phyloP scores from a whole-genome alignment of 805 yeast species.

The Tetrapisispora phaffii region DNA sequence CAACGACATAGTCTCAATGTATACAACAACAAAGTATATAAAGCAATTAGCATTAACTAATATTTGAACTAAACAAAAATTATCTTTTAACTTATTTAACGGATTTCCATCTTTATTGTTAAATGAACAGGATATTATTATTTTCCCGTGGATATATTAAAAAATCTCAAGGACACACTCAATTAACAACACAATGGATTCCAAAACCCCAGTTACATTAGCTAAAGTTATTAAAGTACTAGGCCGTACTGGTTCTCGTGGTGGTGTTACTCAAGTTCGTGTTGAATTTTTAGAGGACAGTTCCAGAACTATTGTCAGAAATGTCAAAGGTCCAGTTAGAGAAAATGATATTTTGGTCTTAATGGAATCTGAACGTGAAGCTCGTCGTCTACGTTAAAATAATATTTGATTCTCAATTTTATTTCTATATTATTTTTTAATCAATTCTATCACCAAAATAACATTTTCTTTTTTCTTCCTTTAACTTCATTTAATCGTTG shows the following conservation, averaged over 20 bases:
- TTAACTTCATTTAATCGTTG: not conserved
- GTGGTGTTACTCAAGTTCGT: conserved; percentile 99
- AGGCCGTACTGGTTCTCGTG: conserved; percentile 99
- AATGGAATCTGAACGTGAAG: conserved; percentile 99
- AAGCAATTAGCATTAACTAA: no score
- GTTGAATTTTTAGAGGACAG: conserved; percentile 93
- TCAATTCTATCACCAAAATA: not conserved
- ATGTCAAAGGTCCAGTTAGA: conserved; percentile 96
- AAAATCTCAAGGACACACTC: not conserved
- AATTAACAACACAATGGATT: conserved; percentile 22
- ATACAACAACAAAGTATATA: no score
- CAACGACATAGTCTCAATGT: no score
- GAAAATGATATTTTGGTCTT: conserved; percentile 97
- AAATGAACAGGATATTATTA: no score
- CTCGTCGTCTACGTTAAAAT: conserved; percentile 76
- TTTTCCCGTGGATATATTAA: no score
- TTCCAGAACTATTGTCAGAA: conserved; percentile 92
- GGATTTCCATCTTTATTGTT: no score
- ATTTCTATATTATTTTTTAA: not conserved
- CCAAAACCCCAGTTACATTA: conserved; percentile 90
- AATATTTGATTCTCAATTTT: not conserved
- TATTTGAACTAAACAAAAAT: no score
- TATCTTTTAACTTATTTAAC: no score
- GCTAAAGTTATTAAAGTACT: conserved; percentile 99
- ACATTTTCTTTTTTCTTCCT: not conserved